Conservation (phyloP, 2,329 filamentous ascomycete genomes). For the Neospermospora avenae region DNA sequence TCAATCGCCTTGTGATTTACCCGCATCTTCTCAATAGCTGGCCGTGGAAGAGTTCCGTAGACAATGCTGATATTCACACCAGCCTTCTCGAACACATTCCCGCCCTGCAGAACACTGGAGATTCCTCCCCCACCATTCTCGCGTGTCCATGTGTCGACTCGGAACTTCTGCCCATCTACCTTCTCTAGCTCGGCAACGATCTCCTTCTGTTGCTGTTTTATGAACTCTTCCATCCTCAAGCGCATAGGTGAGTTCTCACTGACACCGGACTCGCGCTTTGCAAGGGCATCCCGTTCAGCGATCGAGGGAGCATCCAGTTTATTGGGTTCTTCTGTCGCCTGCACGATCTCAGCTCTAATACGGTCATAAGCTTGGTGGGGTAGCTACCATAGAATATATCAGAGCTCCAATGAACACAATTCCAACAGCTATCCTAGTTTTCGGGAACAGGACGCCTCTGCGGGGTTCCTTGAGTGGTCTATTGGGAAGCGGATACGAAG, state of each 20-base stretch:
- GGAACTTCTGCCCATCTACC: slow-evolving; percentile 80
- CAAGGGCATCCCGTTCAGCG: slow-evolving; percentile 78
- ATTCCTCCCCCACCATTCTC: slow-evolving; percentile 89
- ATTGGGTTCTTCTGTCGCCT: slow-evolving; percentile 35
- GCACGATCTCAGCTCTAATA: slow-evolving; percentile 21
- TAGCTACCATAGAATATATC: slow-evolving; percentile 48
- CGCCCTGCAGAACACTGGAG: slow-evolving; percentile 91
- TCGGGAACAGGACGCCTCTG: slow-evolving; percentile 41
- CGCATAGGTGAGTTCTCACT: slow-evolving; percentile 86
- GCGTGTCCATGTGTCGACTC: slow-evolving; percentile 80
- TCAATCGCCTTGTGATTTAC: slow-evolving; percentile 90
- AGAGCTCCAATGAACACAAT: slow-evolving; percentile 46
- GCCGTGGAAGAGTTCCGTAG: slow-evolving; percentile 82
- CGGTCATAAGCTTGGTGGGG: not conserved
- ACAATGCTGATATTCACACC: slow-evolving; percentile 95
- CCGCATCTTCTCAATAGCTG: slow-evolving; percentile 89
- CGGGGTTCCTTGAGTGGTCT: slow-evolving; percentile 6
- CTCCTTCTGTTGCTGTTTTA: slow-evolving; percentile 85
- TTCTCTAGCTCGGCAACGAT: slow-evolving; percentile 82
- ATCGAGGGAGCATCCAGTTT: slow-evolving; percentile 65
- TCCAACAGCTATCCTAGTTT: slow-evolving; percentile 46
- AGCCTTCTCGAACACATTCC: slow-evolving; percentile 96
- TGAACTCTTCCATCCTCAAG: slow-evolving; percentile 93
- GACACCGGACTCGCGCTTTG: slow-evolving; percentile 75
- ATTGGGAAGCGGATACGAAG: slow-evolving; percentile 9